Base-by-base conservation (phyloP, 108 stramenopile species). In the Nitzschia inconspicua region DNA sequence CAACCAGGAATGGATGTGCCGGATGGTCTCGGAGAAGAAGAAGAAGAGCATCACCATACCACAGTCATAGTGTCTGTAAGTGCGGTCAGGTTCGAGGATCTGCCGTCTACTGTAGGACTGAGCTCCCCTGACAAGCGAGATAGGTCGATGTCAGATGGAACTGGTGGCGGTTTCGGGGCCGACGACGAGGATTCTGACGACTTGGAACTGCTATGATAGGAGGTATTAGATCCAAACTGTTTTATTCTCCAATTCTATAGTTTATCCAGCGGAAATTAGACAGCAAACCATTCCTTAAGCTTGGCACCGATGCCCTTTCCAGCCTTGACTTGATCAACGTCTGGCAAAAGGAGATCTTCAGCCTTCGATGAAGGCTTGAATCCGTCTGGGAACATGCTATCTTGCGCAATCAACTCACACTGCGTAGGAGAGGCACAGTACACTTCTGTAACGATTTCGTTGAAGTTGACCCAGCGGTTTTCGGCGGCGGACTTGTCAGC, bases 401-500 rank as follows among this genome's bases (percentile, higher is more conserved):
- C 68, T n/a, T 62, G 41, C 20, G 82, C 70, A 22, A 91, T 50
- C 11, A 86, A 47, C 37, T 75, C 64, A 63, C 90, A 92, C 22
- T 82, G 66, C 18, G 65, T 72, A 10, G 85, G 89, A 32, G 59
- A 68, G 11, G 62, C 32, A 54, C 85, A 95, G 59, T 91, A 88
- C 5, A 95, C 81, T 39, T 65, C 52, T 27, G 74, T 65, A 47
- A 89, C 79, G 48, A 95, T 83, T 73, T 95, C 94, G 39, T 67
- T 71, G 60, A 89, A 91, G 46, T 77, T 76, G 39, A 95, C 89
- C 93, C 93, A 95, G 42, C 89, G 79, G 24, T 80, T 66, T 53
- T 95, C 93, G 13, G 70, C 86, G 46, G 94, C 94, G 8, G 88
- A 89, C 44, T 79, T 88, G 64, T 88, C 94, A 53, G 94, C 94